Evolutionary conservation across 129 eudicot genomes (phyloP), one percentile per base, ranked within the genome.

Genomic region (Helianthus tuberosus): DNA sequence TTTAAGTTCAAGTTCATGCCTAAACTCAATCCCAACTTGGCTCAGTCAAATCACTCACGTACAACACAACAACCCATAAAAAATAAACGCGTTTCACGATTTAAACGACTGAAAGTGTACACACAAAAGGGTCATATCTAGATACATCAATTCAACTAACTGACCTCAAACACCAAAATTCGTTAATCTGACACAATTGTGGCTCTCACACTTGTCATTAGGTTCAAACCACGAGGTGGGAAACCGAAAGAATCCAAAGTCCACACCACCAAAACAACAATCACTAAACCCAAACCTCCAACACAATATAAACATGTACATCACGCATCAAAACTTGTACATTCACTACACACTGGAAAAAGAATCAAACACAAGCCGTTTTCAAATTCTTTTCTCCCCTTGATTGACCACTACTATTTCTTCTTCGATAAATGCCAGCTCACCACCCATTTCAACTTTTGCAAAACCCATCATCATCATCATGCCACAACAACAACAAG

Each of bases 371-470:
- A 15, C 38, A 76, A 76, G 47, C 74, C 65, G 27, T 65, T 64
- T 51, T 75, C 47, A 29, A 75, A 16, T 75, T 64, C 11, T 50
- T 38, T 64, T 39, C 39, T 54, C 53, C 53, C 53, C 25, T 55
- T 41, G 51, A 14, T 54, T 73, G 63, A 74, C 78, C 20, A 62
- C 20, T 38, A 62, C 20, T 38, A 52, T 74, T 64, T 66, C 79
- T 65, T 66, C 20, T 50, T 23, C 59, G 57, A 75, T 75, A 47
- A 75, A 64, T 77, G 71, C 74, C 74, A 76, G 74, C 80, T 76
- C 74, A 15, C 38, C 74, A 15, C 38, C 12, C 29, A 48, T 39
- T 73, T 61, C 68, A 32, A 75, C 73, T 62, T 75, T 65, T 50
- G 64, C 72, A 25, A 15, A 27, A 51, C 51, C 36, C 79, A 65